Evolutionary conservation across 768 basidiomycete species (phyloP), one percentile per base, ranked within the genome.

Genomic region (Lentinus tigrinus): DNA sequence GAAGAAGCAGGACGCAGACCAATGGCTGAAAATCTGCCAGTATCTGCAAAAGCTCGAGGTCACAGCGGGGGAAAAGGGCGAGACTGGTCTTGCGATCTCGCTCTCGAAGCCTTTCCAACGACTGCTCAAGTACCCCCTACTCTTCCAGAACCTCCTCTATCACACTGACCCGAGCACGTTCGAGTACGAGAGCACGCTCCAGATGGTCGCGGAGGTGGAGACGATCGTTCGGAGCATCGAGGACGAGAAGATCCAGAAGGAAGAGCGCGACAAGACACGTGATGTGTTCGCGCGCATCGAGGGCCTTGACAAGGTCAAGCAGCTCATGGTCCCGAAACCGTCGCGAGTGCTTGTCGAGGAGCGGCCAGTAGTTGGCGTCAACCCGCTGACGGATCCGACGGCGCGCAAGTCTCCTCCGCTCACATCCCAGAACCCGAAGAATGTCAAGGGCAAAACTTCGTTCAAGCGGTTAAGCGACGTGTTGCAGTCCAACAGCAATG

Each of bases 151-250:
- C 71, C 81, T 98, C 16, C 84, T 98, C 54, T 98, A 90, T 75
- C 93, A 95, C 74, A 97, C 96, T 17, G 97, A 99, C 66, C 95
- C 97, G 2, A 95, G 93, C 62, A 94, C 95, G 3, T 95, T 89
- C 67, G 97, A 99, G 74, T 99, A 97, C 69, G 97, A 99, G 72
- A 90, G 89, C 68, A 97, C 95, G 13, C 77, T 96, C 40, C 88
- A 89, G 70, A 96, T 98, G 92, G 95, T 98, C 1, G 93, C 94
- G 19, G 95, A 98, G 72, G 92, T 99, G 7, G 97, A 99, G 75
- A 87, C 82, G 19, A 96, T 98, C 66, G 96, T 99, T 47, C 83
- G 96, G 44, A 92, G 91, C 60, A 98, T 99, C 55, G 96, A 99
- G 72, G 96, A 98, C 66, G 95, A 99, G 77, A 98, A 98, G 78